phyloP scores from a whole-genome alignment of 176 grass and related monocot species.

The Triticum aestivum region DNA sequence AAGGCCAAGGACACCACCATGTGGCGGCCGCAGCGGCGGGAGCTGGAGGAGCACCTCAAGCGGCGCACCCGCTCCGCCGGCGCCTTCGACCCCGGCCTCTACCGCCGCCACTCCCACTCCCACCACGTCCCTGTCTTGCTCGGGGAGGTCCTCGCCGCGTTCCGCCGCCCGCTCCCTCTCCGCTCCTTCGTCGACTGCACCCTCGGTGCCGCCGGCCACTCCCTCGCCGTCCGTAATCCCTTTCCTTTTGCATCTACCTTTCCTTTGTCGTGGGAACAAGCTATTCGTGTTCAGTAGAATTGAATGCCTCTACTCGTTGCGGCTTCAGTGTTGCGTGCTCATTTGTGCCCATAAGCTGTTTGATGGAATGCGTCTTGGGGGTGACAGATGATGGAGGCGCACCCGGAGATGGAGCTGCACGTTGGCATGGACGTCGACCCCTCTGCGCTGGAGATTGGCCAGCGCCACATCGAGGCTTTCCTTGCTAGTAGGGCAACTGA shows the following conservation, averaged over 20 bases:
- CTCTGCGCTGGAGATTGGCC: conserved; percentile 50
- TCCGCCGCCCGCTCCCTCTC: conserved; percentile 50
- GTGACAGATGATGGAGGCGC: conserved; percentile 74
- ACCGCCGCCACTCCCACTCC: conserved; percentile 44
- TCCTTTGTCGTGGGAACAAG: fast-evolving
- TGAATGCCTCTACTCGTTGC: neutral
- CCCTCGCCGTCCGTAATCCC: conserved; percentile 50
- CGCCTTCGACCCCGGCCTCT: conserved; percentile 61
- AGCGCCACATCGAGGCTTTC: conserved; percentile 50
- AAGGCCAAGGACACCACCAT: conserved; percentile 7
- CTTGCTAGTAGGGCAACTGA: conserved; percentile 25
- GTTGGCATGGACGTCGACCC: conserved; percentile 93
- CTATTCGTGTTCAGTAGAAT: neutral
- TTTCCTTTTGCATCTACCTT: neutral
- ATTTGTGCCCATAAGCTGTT: conserved; percentile 22
- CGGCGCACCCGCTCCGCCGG: conserved; percentile 72
- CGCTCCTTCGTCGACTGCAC: conserved; percentile 94
- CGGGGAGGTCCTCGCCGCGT: conserved; percentile 68
- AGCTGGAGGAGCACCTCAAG: conserved; percentile 50
- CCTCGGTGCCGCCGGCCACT: conserved; percentile 87
- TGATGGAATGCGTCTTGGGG: conserved; percentile 31
- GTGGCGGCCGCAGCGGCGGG: conserved; percentile 34
- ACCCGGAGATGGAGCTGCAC: conserved; percentile 84
- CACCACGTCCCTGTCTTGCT: conserved; percentile 74
- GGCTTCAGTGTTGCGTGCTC: no score